Evolutionary conservation across 148 eudicot species (phyloP).

Genomic region (Mesembryanthemum crystallinum): DNA sequence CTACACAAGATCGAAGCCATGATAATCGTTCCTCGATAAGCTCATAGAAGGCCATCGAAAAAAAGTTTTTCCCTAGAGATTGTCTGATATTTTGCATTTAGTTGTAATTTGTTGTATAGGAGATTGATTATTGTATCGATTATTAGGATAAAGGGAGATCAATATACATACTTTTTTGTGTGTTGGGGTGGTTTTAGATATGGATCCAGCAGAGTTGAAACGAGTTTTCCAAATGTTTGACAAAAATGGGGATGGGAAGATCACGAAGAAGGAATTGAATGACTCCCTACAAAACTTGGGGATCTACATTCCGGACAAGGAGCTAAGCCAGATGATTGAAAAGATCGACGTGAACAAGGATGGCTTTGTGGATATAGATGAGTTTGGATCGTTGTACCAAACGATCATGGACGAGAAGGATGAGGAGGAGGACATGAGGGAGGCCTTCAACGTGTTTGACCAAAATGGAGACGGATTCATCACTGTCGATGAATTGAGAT

Average conservation of each 20-base stretch:
- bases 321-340: constrained; percentile 66
- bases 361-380: constrained; percentile 69
- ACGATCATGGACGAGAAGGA: constrained; percentile 66
- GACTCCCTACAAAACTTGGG: constrained; percentile 63
- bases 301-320: constrained; percentile 63
- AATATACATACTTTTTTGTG: neutral
- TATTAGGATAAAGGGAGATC: no score
- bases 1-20: neutral
- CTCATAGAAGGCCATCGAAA: neutral
- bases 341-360: constrained; percentile 64
- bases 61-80: neutral
- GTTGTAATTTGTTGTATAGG: no score
- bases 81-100: no score
- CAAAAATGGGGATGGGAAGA: constrained; percentile 66
- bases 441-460: constrained; percentile 89
- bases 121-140: no score
- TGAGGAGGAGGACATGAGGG: constrained; percentile 86
- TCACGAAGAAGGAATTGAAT: constrained; percentile 56
- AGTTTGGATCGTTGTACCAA: constrained; percentile 63
- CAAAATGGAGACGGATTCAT: constrained; percentile 91
- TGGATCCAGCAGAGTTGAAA: constrained; percentile 64
- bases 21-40: neutral
- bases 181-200: constrained; percentile 1
- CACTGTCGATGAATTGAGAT: constrained; percentile 74
- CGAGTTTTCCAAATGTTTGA: constrained; percentile 83